phyloP scores from a whole-genome alignment of 1,284 basidiomycete species.

The Trametes hirsuta region DNA sequence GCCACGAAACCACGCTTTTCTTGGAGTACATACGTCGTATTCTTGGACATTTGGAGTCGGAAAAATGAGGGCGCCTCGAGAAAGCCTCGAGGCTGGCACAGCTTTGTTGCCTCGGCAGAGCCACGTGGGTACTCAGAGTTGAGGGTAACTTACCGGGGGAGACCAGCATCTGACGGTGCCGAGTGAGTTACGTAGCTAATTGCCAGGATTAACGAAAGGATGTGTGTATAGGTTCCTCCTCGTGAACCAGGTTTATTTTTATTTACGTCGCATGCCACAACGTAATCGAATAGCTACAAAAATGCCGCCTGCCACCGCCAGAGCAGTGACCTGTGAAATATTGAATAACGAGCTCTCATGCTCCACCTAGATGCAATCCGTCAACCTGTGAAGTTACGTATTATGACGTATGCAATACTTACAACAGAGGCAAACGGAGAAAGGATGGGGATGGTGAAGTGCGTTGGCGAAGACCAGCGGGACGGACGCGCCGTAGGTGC shows the following conservation, averaged over 20 bases:
- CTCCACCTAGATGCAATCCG: slow-evolving; percentile 19
- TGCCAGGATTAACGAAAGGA: not conserved
- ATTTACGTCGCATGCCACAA: not conserved
- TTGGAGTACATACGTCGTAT: not conserved
- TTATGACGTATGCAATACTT: not conserved
- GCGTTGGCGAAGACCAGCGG: slow-evolving; percentile 11
- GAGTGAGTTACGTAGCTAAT: no score
- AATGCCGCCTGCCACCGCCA: not conserved
- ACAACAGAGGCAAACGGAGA: slow-evolving; percentile 33
- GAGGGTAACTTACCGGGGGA: no score
- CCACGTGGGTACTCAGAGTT: no score
- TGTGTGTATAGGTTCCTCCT: not conserved
- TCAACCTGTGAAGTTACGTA: not conserved
- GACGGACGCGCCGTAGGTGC: not conserved
- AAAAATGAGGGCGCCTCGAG: not conserved
- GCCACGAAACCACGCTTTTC: slow-evolving; percentile 8
- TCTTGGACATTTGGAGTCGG: not conserved
- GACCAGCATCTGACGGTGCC: no score
- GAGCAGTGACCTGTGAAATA: not conserved
- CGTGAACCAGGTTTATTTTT: no score
- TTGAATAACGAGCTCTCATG: slow-evolving; percentile 27
- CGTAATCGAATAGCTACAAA: not conserved
- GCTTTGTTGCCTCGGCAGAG: not conserved
- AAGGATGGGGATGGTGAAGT: slow-evolving; percentile 31
- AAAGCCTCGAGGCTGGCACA: slow-evolving; percentile 12